Conservation (phyloP, 139 green algal genomes). For the Chloropicon primus region DNA sequence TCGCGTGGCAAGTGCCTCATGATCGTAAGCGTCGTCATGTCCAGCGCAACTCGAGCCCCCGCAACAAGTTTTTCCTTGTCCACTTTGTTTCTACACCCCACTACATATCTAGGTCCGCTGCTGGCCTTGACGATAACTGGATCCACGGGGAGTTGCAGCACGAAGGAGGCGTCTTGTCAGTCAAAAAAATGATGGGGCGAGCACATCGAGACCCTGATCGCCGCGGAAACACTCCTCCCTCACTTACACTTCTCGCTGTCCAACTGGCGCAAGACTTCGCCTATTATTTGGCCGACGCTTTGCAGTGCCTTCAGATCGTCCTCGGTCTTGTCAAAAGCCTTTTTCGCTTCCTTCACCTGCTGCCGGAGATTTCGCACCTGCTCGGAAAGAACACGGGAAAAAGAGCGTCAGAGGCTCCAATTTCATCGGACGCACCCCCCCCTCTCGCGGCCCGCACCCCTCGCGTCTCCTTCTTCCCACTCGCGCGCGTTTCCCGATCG, state of each 20-base stretch:
- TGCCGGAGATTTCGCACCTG: conserved; percentile 53
- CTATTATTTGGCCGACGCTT: conserved; percentile 98
- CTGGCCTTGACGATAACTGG: conserved; percentile 98
- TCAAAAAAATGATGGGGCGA: not conserved
- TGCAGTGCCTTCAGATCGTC: conserved; percentile 96
- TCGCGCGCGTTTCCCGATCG: no score
- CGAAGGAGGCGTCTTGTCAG: not conserved
- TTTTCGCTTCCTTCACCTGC: conserved; percentile 23
- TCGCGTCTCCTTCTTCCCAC: no score
- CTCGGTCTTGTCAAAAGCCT: conserved; percentile 98
- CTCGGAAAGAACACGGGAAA: conserved; percentile 34
- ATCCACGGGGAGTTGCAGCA: not conserved
- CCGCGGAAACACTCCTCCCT: not conserved
- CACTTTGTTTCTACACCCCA: conserved; percentile 90
- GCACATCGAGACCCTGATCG: not conserved
- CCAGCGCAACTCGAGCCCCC: conserved; percentile 88
- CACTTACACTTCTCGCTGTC: conserved; percentile 94
- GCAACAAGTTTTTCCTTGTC: conserved; percentile 81
- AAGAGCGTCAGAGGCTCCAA: conserved; percentile 3
- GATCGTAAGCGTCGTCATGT: conserved; percentile 99
- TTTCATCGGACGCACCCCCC: not conserved
- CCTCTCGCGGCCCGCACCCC: no score
- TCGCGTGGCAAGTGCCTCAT: conserved; percentile 93
- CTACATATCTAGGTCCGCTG: conserved; percentile 93
- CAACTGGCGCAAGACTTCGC: conserved; percentile 92